phyloP scores from a whole-genome alignment of 2,329 filamentous ascomycete genomes.

The Monosporascus sp. region DNA sequence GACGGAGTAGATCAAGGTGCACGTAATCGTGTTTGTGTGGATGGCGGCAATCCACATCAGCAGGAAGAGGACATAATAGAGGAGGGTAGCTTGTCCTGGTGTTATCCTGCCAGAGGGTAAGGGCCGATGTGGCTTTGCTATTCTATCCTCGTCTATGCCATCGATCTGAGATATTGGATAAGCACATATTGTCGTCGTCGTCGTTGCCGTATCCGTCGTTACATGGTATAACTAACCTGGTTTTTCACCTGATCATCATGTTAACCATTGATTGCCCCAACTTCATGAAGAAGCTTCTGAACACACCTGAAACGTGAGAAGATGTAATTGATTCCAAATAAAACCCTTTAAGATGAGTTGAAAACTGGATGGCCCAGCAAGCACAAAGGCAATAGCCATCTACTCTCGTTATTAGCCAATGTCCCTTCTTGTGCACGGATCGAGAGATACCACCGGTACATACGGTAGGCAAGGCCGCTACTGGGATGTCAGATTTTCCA shows the following conservation, averaged over 20 bases:
- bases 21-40: neutral
- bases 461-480: no score
- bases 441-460: no score
- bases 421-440: no score
- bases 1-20: neutral
- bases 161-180: neutral
- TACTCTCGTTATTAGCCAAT: neutral
- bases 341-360: neutral
- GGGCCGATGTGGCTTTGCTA: neutral
- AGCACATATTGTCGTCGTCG: neutral
- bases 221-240: neutral
- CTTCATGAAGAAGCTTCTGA: neutral
- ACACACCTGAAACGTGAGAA: neutral
- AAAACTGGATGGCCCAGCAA: neutral
- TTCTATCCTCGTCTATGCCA: neutral
- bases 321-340: neutral
- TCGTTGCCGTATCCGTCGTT: no score
- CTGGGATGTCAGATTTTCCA: no score
- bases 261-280: neutral
- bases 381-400: neutral
- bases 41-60: neutral
- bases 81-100: neutral
- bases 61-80: neutral
- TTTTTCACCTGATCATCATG: neutral
- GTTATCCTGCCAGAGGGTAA: neutral